Conservation (phyloP, 441 rosid species). For the Gossypium gossypioides region DNA sequence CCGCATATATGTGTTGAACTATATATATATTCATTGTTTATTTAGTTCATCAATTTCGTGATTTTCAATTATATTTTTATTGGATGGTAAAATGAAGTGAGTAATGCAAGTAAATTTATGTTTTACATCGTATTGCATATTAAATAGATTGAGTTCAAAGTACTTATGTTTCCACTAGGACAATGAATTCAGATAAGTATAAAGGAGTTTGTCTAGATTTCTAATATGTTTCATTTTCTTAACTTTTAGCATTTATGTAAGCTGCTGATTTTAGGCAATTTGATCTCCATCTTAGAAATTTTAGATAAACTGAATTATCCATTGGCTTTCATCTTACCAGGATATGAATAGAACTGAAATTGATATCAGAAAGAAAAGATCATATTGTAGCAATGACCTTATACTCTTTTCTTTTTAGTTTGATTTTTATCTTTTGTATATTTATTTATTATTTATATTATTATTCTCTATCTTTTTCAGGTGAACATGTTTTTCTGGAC, state of each 20-base stretch:
- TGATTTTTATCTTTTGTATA: background rate
- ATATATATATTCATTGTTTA: background rate
- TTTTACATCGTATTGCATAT: background rate
- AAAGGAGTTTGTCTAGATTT: background rate
- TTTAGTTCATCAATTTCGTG: background rate
- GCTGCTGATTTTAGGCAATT: background rate
- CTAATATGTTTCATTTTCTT: background rate
- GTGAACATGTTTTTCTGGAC: constrained; percentile 70
- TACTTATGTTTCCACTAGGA: background rate
- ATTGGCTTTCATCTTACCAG: background rate
- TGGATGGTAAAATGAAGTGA: background rate
- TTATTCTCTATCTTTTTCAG: constrained; percentile 33
- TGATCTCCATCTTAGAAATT: background rate
- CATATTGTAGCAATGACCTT: background rate
- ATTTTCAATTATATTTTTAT: background rate
- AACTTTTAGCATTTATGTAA: background rate
- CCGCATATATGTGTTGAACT: background rate
- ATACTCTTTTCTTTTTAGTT: background rate
- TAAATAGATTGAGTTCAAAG: background rate
- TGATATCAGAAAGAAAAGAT: background rate
- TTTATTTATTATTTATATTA: constrained; percentile 9
- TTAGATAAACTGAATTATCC: background rate
- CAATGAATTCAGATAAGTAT: background rate
- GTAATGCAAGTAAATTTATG: background rate
- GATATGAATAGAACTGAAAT: background rate